Percentiles rank a stretch among this genome's conserved stretches.
Evolutionary conservation across 225 moss, liverwort and hornwort genomes (phyloP).

Genomic region (Lunularia cruciata): DNA sequence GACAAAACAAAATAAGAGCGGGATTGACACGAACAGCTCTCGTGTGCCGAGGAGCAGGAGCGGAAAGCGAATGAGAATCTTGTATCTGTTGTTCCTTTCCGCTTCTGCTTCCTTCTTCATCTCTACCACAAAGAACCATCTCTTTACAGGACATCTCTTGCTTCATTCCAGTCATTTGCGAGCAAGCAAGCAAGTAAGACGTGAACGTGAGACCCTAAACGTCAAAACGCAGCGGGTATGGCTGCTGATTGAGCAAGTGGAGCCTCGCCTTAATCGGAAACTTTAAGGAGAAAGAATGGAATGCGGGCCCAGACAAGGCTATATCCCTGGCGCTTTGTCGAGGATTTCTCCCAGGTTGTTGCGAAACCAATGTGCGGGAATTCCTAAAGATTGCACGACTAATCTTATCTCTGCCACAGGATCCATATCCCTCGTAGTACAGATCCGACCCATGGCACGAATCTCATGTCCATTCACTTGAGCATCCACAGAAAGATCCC

Average conservation of each 20-base stretch:
- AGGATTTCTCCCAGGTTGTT: background rate
- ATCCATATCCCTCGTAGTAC: background rate
- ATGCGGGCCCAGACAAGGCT: background rate
- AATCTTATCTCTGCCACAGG: conserved; percentile 1
- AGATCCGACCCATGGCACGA: background rate
- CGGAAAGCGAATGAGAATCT: conserved; percentile 1
- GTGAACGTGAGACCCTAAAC: background rate
- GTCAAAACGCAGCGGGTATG: background rate
- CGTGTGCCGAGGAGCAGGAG: background rate
- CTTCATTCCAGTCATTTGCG: background rate
- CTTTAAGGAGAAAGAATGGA: no score
- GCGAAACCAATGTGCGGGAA: background rate
- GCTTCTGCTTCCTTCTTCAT: no score
- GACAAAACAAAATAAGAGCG: background rate
- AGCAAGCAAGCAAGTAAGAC: background rate
- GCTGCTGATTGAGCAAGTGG: background rate
- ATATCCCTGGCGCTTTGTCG: background rate
- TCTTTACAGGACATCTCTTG: no score
- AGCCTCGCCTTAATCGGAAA: background rate
- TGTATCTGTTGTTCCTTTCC: background rate
- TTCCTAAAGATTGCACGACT: background rate
- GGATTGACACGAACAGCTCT: background rate
- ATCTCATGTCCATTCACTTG: background rate
- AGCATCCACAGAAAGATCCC: background rate
- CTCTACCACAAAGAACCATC: no score